phyloP scores from a whole-genome alignment of 1,139 yeast species.

The Kazachstania sp. region DNA sequence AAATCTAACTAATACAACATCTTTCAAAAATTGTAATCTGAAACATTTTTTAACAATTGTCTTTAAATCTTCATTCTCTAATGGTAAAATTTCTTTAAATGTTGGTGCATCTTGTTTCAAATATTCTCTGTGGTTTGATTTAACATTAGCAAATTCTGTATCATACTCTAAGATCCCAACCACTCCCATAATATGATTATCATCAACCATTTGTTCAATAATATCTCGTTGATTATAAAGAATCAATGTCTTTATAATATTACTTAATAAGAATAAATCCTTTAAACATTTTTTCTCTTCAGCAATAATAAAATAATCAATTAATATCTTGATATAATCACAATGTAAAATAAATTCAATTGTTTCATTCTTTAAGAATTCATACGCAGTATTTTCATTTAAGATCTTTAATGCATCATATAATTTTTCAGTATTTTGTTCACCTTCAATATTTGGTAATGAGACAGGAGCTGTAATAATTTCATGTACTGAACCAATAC shows the following conservation, averaged over 20 bases:
- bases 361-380: slow-evolving; percentile 46
- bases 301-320: slow-evolving; percentile 44
- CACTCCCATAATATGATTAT: slow-evolving; percentile 51
- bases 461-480: slow-evolving; percentile 72
- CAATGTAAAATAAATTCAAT: slow-evolving; percentile 43
- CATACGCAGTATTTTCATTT: slow-evolving; percentile 50
- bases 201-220: slow-evolving; percentile 58
- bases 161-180: slow-evolving; percentile 89
- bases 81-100: slow-evolving; percentile 67
- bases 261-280: slow-evolving; percentile 58
- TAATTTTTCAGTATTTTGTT: slow-evolving; percentile 38
- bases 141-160: slow-evolving; percentile 68
- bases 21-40: slow-evolving; percentile 70
- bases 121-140: slow-evolving; percentile 70
- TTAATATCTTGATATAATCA: slow-evolving; percentile 47
- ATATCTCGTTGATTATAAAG: slow-evolving; percentile 63
- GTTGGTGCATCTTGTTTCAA: slow-evolving; percentile 44
- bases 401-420: slow-evolving; percentile 43
- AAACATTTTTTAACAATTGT: slow-evolving; percentile 63
- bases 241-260: slow-evolving; percentile 59
- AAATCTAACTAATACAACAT: slow-evolving; percentile 72
- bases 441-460: slow-evolving; percentile 51
- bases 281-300: slow-evolving; percentile 45
- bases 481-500: slow-evolving; percentile 45
- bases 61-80: slow-evolving; percentile 42